Conservation (phyloP, 495 filamentous ascomycete genomes). For the Neohortaea acidophila region DNA sequence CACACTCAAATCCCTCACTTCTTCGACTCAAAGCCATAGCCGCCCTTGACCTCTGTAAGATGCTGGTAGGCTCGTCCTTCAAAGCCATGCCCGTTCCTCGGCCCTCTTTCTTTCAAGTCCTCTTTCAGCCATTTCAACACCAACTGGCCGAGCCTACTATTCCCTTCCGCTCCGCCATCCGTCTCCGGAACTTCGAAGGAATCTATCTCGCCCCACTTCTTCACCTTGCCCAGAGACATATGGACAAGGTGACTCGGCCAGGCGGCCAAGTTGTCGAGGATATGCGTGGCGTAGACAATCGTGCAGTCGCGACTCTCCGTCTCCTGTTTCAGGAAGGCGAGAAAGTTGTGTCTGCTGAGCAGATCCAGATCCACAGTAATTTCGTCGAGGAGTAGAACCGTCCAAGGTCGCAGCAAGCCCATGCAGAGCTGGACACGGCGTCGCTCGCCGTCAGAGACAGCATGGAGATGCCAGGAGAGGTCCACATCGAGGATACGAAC, state of each 20-base stretch:
- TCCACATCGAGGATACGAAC: constrained; percentile 85
- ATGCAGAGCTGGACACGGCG: constrained; percentile 88
- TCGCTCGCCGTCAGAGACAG: constrained; percentile 81
- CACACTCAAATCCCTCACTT: constrained; percentile 21
- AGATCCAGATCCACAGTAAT: constrained; percentile 95
- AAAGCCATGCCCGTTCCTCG: constrained; percentile 41
- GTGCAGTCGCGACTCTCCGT: constrained; percentile 70
- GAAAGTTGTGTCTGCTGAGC: constrained; percentile 64
- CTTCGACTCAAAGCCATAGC: constrained; percentile 64
- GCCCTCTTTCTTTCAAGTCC: constrained; percentile 68
- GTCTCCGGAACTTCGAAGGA: constrained; percentile 31
- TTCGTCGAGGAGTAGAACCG: constrained; percentile 79
- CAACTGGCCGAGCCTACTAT: constrained; percentile 65
- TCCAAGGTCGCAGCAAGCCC: constrained; percentile 90
- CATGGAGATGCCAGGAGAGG: constrained; percentile 81
- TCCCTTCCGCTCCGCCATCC: constrained; percentile 38
- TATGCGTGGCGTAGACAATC: constrained; percentile 95
- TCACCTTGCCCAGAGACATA: constrained; percentile 76
- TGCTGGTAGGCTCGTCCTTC: constrained; percentile 56
- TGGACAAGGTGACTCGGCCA: constrained; percentile 96
- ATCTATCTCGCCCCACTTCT: constrained; percentile 62
- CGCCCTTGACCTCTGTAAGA: constrained; percentile 48
- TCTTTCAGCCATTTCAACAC: constrained; percentile 76
- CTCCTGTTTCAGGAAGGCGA: constrained; percentile 75
- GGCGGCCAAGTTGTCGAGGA: constrained; percentile 75